A percentile compares a stretch with the other conserved stretches of the same genome.
phyloP scores from a whole-genome alignment of 306 rosid species.

The Crataegus laevigata region DNA sequence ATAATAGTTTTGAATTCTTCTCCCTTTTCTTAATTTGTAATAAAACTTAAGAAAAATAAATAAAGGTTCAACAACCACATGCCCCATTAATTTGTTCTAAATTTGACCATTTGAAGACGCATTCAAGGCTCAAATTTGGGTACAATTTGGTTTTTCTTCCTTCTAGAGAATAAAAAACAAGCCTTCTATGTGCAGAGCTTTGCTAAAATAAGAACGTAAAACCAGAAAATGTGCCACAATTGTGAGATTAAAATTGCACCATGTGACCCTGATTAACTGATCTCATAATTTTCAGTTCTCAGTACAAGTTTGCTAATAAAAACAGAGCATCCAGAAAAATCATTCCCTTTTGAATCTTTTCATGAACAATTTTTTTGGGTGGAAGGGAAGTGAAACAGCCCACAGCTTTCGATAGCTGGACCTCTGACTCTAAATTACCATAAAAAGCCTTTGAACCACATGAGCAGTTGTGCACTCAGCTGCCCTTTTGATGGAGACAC shows the following conservation, averaged over 20 bases:
- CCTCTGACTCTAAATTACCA: background rate
- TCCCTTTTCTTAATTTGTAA: no score
- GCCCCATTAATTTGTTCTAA: background rate
- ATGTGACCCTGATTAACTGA: background rate
- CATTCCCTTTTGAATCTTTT: constrained; percentile 14
- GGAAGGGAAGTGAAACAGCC: background rate
- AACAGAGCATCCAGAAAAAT: constrained; percentile 7
- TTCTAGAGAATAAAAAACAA: background rate
- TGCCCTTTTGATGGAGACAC: background rate
- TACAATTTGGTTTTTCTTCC: background rate
- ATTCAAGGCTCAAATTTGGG: background rate
- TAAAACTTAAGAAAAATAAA: background rate
- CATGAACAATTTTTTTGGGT: background rate
- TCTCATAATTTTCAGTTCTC: background rate
- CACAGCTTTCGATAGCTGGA: constrained; percentile 13
- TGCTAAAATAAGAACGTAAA: background rate
- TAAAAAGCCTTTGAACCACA: constrained; percentile 4
- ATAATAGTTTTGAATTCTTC: no score
- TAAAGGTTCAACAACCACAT: background rate
- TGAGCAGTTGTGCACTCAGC: background rate
- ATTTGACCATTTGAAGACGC: background rate
- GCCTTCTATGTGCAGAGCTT: background rate
- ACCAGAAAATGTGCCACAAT: background rate
- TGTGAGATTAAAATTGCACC: background rate
- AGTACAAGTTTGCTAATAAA: background rate